phyloP scores from a whole-genome alignment of 1,284 basidiomycete genomes.

The Trichosporon coremiiforme region DNA sequence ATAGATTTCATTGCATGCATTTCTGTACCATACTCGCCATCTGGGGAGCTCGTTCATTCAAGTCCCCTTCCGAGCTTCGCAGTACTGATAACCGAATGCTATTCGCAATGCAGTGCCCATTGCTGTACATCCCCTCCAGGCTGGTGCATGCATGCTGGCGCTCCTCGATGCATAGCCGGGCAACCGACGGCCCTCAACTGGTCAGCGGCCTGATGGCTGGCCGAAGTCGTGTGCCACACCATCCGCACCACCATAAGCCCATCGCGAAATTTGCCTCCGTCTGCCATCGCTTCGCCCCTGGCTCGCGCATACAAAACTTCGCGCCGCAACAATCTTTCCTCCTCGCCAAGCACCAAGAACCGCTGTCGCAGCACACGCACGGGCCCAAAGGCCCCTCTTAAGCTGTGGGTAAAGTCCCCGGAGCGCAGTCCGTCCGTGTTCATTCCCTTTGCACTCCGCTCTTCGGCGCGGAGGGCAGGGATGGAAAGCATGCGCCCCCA shows the following conservation, averaged over 20 bases:
- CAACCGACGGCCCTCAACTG: no score
- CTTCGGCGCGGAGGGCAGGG: no score
- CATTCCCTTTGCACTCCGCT: neutral
- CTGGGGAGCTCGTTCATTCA: no score
- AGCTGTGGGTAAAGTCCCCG: conserved; percentile 57
- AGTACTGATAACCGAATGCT: no score
- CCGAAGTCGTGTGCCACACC: neutral
- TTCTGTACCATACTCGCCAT: neutral
- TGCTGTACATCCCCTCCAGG: no score
- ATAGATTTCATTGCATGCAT: conserved; percentile 3
- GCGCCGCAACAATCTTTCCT: neutral
- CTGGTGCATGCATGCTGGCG: no score
- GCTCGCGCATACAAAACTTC: conserved; percentile 10
- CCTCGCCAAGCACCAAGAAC: conserved; percentile 46
- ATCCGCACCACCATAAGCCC: neutral
- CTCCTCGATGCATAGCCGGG: no score
- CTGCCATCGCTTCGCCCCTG: neutral
- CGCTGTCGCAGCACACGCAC: conserved; percentile 54
- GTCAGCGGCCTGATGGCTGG: neutral
- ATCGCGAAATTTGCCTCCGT: neutral
- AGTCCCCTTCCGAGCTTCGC: no score
- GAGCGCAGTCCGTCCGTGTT: conserved; percentile 38
- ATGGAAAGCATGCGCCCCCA: conserved; percentile 27
- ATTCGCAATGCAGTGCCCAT: no score
- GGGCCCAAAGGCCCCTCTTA: conserved; percentile 27